Percentiles rank a stretch among this genome's conserved stretches.
Conservation (phyloP, 805 yeast species). For the Yamadazyma insecticola region DNA sequence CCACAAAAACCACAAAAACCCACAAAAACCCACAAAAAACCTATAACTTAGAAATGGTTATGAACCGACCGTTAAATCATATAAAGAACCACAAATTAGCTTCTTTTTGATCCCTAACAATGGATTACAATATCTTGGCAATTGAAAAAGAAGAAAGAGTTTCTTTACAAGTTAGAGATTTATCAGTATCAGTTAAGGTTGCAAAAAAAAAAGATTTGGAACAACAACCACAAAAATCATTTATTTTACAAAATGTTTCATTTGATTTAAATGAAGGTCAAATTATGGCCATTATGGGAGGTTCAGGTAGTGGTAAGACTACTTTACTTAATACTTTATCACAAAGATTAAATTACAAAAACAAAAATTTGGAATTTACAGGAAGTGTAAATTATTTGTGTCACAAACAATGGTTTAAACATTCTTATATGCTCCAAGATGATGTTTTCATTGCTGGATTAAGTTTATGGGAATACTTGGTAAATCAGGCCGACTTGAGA, state of each 20-base stretch:
- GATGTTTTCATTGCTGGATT: conserved; percentile 18
- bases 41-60: no score
- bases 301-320: conserved; percentile 39
- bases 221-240: background rate
- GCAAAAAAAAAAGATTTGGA: conserved; percentile 6
- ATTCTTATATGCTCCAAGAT: conserved; percentile 17
- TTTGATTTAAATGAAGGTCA: conserved; percentile 58
- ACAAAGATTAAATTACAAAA: conserved; percentile 38
- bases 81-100: no score
- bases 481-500: conserved; percentile 67
- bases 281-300: conserved; percentile 44
- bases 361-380: conserved; percentile 16
- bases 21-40: no score
- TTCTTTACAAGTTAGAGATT: conserved; percentile 17
- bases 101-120: no score
- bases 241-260: conserved; percentile 42
- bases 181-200: conserved; percentile 14
- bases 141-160: conserved; percentile 38
- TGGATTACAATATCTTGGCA: conserved; percentile 13
- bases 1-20: no score
- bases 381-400: conserved; percentile 15
- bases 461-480: conserved; percentile 40
- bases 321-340: conserved; percentile 41
- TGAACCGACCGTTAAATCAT: no score
- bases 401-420: conserved; percentile 13